Conservation (phyloP, 345 rosid genomes). For the Gynandropsis gynandra region DNA sequence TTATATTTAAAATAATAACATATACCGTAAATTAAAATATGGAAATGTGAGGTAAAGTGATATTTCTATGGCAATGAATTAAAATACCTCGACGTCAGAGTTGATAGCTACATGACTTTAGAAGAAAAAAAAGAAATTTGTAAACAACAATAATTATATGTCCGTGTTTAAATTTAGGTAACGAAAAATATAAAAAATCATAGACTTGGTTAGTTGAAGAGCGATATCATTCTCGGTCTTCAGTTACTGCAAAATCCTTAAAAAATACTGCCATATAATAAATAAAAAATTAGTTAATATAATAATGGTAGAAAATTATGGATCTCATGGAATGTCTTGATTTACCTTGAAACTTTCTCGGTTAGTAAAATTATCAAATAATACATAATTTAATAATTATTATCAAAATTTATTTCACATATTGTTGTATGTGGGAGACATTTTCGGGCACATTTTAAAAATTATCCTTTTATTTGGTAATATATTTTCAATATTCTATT, state of each 20-base stretch:
- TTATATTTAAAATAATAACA: slow-evolving; percentile 26
- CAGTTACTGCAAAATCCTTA: slow-evolving; percentile 45
- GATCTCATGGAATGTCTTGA: too few relatives aligned
- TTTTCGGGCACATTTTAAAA: too few relatives aligned
- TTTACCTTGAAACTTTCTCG: not conserved
- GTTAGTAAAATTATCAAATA: too few relatives aligned
- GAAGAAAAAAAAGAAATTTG: slow-evolving; percentile 9
- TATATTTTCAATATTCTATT: too few relatives aligned
- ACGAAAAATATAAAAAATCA: slow-evolving; percentile 16
- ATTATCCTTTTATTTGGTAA: too few relatives aligned
- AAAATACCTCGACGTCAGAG: slow-evolving; percentile 43
- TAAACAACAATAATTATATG: not conserved
- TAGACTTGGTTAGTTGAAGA: slow-evolving; percentile 43
- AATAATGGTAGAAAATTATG: not conserved
- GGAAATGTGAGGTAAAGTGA: not conserved
- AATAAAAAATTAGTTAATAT: not conserved
- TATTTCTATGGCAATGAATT: not conserved
- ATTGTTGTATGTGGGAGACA: too few relatives aligned
- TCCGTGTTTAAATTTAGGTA: not conserved
- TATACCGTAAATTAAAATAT: slow-evolving; percentile 23
- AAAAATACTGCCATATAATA: slow-evolving; percentile 32
- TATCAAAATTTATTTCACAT: too few relatives aligned
- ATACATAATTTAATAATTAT: too few relatives aligned
- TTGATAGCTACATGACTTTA: slow-evolving; percentile 44
- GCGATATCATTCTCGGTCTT: slow-evolving; percentile 51